Conservation (phyloP, 495 filamentous ascomycete species). For the Penicillium bovifimosum region DNA sequence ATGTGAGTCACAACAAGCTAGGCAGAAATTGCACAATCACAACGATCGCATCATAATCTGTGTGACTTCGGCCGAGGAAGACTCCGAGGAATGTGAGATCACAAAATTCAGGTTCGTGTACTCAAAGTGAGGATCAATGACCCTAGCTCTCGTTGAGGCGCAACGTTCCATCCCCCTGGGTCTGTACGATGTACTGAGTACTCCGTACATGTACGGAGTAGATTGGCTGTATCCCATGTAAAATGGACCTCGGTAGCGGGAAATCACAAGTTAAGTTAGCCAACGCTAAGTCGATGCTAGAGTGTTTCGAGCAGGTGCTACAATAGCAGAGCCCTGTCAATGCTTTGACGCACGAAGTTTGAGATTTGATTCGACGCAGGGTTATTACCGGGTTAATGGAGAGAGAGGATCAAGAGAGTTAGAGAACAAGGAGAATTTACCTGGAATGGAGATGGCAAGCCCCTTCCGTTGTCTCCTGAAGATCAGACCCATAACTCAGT, state of each 20-base stretch:
- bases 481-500: slow-evolving; percentile 11
- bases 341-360: neutral
- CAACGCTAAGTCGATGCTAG: neutral
- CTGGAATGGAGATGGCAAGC: slow-evolving; percentile 15
- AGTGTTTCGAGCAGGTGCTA: neutral
- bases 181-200: neutral
- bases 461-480: slow-evolving; percentile 23
- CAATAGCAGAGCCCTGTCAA: neutral
- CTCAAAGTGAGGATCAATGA: neutral
- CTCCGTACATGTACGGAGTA: neutral
- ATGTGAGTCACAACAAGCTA: too few relatives aligned
- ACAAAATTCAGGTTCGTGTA: neutral
- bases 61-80: neutral
- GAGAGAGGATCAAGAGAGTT: neutral
- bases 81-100: neutral
- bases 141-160: slow-evolving; percentile 17
- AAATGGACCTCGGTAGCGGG: neutral
- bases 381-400: neutral
- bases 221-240: neutral
- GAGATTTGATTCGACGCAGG: too few relatives aligned
- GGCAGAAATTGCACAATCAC: neutral
- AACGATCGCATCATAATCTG: neutral
- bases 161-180: slow-evolving; percentile 26
- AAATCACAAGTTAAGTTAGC: neutral
- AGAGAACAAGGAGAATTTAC: neutral